phyloP scores from a whole-genome alignment of 1,284 basidiomycete genomes.

The Malassezia nana region DNA sequence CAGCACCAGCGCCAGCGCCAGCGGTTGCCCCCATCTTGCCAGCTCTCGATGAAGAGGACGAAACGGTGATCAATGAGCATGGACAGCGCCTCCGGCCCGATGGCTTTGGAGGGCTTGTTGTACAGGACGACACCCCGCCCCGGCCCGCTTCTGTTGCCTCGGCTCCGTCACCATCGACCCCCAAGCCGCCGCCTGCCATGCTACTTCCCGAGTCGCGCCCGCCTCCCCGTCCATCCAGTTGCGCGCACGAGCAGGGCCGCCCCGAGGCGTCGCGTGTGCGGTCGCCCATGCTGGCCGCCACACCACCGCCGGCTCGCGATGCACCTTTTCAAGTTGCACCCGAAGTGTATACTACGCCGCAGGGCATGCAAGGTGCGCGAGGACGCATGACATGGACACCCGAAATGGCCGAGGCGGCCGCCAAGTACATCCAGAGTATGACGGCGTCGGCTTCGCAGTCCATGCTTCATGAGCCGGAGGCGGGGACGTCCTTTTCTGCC shows the following conservation, averaged over 20 bases:
- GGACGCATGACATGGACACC: slow-evolving; percentile 20
- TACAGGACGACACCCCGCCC: background rate
- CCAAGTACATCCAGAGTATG: slow-evolving; percentile 18
- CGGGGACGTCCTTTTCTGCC: background rate
- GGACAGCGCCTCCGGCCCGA: slow-evolving; percentile 9
- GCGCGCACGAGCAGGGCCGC: no score
- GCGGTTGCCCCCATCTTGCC: background rate
- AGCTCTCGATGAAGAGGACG: background rate
- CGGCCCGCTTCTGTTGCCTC: background rate
- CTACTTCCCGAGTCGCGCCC: background rate
- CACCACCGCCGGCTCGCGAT: background rate
- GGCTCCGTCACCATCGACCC: background rate
- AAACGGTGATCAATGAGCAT: slow-evolving; percentile 7
- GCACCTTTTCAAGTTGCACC: slow-evolving; percentile 11
- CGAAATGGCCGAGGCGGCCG: slow-evolving; percentile 16
- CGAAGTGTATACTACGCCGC: slow-evolving; percentile 19
- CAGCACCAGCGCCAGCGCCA: background rate
- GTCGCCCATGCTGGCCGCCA: background rate
- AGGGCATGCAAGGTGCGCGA: background rate
- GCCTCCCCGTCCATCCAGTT: background rate
- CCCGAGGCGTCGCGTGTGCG: background rate
- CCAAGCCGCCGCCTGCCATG: background rate
- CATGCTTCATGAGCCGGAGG: background rate
- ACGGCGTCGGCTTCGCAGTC: slow-evolving; percentile 7
- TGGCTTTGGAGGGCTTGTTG: slow-evolving; percentile 13